These are phyloP conservation scores for Boletus vermiculosoides DNA, from an alignment of 768 basidiomycete species.

Conservation along the genomic window DNA sequence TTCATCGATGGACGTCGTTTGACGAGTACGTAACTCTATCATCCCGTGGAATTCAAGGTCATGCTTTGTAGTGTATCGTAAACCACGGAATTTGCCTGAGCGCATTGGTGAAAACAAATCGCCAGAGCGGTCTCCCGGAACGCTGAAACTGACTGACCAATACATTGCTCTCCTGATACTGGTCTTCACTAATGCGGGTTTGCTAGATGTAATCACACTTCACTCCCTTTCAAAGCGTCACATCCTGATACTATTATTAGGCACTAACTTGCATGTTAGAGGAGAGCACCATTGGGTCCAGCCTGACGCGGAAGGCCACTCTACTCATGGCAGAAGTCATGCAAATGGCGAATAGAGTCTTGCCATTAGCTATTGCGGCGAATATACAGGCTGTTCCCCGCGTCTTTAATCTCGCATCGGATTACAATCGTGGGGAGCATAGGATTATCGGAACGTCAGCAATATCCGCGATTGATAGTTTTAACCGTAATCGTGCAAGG, in stretches of 20 bases:
- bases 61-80: slow-evolving; percentile 60
- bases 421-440: slow-evolving; percentile 73
- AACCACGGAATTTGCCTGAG: slow-evolving; percentile 40
- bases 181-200: slow-evolving; percentile 82
- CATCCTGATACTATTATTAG: slow-evolving; percentile 39
- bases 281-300: slow-evolving; percentile 69
- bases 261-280: slow-evolving; percentile 84
- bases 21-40: slow-evolving; percentile 61
- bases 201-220: slow-evolving; percentile 68
- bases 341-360: slow-evolving; percentile 80
- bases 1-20: slow-evolving; percentile 87
- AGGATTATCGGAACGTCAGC: slow-evolving; percentile 83
- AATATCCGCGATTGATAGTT: slow-evolving; percentile 85
- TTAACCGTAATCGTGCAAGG: slow-evolving; percentile 84
- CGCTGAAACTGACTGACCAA: slow-evolving; percentile 86
- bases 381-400: slow-evolving; percentile 83
- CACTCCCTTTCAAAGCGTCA: not conserved
- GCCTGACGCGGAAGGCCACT: slow-evolving; percentile 85
- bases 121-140: slow-evolving; percentile 49
- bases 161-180: slow-evolving; percentile 84
- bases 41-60: not conserved
- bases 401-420: slow-evolving; percentile 80
- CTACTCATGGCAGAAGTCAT: slow-evolving; percentile 89
- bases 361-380: slow-evolving; percentile 81
- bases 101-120: slow-evolving; percentile 35